These are phyloP conservation scores for Seiridium cupressi DNA, from an alignment of 2,329 filamentous ascomycete species.

Conservation along the genomic window DNA sequence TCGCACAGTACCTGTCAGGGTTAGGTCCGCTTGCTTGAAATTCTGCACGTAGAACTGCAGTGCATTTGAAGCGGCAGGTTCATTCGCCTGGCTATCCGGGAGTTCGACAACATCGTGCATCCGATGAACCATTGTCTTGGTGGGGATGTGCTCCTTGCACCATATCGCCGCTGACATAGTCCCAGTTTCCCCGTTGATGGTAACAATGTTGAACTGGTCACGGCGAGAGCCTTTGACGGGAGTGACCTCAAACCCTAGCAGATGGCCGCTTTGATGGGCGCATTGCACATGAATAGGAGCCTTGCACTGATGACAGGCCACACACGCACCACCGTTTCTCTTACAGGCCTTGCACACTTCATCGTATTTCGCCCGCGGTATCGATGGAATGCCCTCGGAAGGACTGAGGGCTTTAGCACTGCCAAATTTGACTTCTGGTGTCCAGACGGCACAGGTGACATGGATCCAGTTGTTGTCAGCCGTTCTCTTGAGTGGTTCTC, in stretches of 20 bases:
- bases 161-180: conserved; percentile 83
- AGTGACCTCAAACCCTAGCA: conserved; percentile 84
- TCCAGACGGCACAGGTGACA: conserved; percentile 89
- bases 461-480: conserved; percentile 99
- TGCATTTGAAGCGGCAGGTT: conserved; percentile 64
- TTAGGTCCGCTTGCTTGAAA: conserved; percentile 92
- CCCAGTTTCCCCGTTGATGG: conserved; percentile 76
- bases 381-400: conserved; percentile 85
- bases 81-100: conserved; percentile 19
- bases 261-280: conserved; percentile 78
- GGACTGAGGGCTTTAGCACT: conserved; percentile 79
- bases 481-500: conserved; percentile 90
- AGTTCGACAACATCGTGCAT: conserved; percentile 76
- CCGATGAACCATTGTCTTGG: conserved; percentile 71
- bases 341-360: conserved; percentile 85
- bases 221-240: conserved; percentile 86
- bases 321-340: conserved; percentile 70
- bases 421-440: conserved; percentile 88
- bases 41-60: conserved; percentile 84
- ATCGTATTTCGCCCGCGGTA: conserved; percentile 70
- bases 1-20: conserved; percentile 85
- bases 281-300: conserved; percentile 81
- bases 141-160: conserved; percentile 83
- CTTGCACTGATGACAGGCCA: conserved; percentile 76
- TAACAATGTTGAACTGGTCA: conserved; percentile 77